Conservation (phyloP, 2,329 filamentous ascomycete species). For the Thermochaetoides dissita region DNA sequence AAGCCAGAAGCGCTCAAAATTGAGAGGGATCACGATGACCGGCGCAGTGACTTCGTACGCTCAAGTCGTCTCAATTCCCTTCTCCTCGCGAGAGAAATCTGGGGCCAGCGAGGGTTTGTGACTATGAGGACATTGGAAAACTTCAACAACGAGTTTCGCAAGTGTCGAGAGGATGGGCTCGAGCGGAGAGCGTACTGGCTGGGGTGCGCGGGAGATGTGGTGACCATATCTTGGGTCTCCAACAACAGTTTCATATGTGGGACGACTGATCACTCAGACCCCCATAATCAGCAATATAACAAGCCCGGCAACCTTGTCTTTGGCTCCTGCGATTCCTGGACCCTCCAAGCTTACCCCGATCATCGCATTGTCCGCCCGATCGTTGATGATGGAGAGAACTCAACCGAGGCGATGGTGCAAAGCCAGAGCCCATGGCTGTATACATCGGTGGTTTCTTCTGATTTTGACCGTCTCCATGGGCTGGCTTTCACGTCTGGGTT, state of each 20-base stretch:
- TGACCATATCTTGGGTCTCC: slow-evolving; percentile 43
- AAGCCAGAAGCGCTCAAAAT: slow-evolving; percentile 19
- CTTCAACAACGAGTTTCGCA: slow-evolving; percentile 31
- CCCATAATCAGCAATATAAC: slow-evolving; percentile 52
- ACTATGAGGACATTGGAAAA: slow-evolving; percentile 28
- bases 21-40: slow-evolving; percentile 18
- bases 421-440: slow-evolving; percentile 51
- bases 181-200: slow-evolving; percentile 40
- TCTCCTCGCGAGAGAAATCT: slow-evolving; percentile 34
- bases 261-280: slow-evolving; percentile 47
- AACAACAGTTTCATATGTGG: slow-evolving; percentile 44
- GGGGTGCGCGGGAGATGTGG: slow-evolving; percentile 47
- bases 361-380: slow-evolving; percentile 43
- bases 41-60: slow-evolving; percentile 17
- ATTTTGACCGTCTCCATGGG: slow-evolving; percentile 32
- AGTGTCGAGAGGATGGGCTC: slow-evolving; percentile 36
- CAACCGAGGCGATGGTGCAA: slow-evolving; percentile 40
- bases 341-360: slow-evolving; percentile 37
- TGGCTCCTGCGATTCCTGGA: slow-evolving; percentile 32
- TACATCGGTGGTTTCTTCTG: slow-evolving; percentile 48
- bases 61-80: slow-evolving; percentile 25
- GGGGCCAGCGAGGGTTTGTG: slow-evolving; percentile 30
- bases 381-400: slow-evolving; percentile 39
- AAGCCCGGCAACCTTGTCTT: slow-evolving; percentile 48
- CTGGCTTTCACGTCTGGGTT: slow-evolving; percentile 47